Evolutionary conservation across 495 filamentous ascomycete genomes (phyloP).

Genomic region (Viridothelium virens): DNA sequence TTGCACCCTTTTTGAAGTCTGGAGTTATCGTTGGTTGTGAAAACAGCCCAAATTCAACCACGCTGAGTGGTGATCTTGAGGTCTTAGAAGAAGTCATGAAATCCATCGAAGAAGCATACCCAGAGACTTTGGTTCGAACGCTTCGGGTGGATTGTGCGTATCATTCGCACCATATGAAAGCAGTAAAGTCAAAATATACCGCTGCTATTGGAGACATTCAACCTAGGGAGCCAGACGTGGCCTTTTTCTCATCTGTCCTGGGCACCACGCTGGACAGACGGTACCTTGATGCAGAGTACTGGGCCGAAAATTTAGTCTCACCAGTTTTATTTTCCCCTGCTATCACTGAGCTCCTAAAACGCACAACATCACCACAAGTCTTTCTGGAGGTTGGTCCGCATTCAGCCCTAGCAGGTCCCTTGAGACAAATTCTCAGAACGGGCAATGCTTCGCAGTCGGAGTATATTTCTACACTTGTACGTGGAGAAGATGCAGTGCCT

Average conservation of each 20-base stretch:
- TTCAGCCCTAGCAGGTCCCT: slow-evolving; percentile 8
- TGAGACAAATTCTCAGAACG: slow-evolving; percentile 8
- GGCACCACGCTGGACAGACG: neutral
- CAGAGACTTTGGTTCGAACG: neutral
- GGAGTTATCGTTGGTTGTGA: slow-evolving; percentile 26
- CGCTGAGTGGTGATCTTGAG: slow-evolving; percentile 28
- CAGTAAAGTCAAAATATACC: slow-evolving; percentile 9
- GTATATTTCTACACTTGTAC: neutral
- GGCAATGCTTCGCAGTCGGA: neutral
- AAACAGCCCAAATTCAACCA: slow-evolving; percentile 33
- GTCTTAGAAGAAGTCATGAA: slow-evolving; percentile 16
- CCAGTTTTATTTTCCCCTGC: slow-evolving; percentile 10
- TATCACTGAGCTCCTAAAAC: slow-evolving; percentile 8
- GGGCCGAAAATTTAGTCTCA: slow-evolving; percentile 19
- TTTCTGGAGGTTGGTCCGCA: slow-evolving; percentile 20
- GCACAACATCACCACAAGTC: neutral
- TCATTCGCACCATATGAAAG: slow-evolving; percentile 57
- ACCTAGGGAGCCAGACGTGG: neutral
- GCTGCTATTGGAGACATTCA: neutral
- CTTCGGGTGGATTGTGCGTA: slow-evolving; percentile 15
- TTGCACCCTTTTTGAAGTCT: neutral
- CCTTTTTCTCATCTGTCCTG: neutral
- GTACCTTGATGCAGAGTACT: slow-evolving; percentile 16
- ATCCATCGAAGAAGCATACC: neutral
- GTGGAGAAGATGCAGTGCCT: neutral